A percentile compares a stretch with the other conserved stretches of the same genome.
Evolutionary conservation across 345 rosid genomes (phyloP).

Genomic region (Camelina hispida): DNA sequence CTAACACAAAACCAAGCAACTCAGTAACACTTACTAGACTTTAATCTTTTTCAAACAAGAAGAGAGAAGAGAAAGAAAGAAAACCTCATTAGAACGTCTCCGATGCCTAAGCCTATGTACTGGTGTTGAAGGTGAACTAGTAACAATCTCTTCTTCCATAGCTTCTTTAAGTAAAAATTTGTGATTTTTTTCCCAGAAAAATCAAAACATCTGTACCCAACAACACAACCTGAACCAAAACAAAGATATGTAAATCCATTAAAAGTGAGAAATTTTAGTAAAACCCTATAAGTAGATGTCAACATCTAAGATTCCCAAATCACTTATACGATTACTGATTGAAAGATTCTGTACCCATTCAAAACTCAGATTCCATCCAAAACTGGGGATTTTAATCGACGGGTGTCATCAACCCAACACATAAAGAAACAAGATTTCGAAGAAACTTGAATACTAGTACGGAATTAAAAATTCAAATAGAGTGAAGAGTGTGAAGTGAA

Average conservation of each 20-base stretch:
- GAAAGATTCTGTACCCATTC: neutral
- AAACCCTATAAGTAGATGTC: conserved; percentile 12
- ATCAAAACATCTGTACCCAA: conserved; percentile 29
- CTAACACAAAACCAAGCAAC: conserved; percentile 45
- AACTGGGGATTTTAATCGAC: neutral
- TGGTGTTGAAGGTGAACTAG: conserved; percentile 54
- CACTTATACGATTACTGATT: too few relatives aligned
- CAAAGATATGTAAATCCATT: neutral
- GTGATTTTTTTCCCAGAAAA: too few relatives aligned
- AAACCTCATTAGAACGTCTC: conserved; percentile 74
- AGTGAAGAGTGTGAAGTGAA: conserved; percentile 30
- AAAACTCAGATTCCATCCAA: neutral
- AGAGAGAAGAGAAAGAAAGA: conserved; percentile 3
- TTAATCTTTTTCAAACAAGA: neutral
- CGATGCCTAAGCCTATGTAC: conserved; percentile 65
- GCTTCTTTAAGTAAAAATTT: conserved; percentile 11
- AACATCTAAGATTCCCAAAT: conserved; percentile 24
- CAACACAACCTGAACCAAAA: conserved; percentile 8
- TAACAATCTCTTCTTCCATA: conserved; percentile 68
- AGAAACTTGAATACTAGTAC: neutral
- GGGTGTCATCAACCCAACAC: neutral
- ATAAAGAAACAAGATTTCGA: neutral
- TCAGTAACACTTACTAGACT: neutral
- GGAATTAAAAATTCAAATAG: neutral
- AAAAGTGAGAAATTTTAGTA: neutral